Conservation (phyloP, 1,139 yeast species). For the Hemisphaericaspora subhashii region DNA sequence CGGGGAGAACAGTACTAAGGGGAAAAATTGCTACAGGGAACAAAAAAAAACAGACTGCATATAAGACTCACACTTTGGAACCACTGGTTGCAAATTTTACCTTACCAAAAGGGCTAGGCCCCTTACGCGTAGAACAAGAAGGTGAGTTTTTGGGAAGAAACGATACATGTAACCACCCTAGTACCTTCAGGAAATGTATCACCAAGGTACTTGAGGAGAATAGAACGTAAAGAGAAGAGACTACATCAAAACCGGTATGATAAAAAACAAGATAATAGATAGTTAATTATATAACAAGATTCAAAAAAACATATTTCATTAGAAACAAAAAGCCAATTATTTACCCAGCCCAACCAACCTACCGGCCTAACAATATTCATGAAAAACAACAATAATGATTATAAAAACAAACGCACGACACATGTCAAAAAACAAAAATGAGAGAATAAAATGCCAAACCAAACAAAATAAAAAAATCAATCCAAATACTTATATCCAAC, state of each 20-base stretch:
- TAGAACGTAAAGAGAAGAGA: no score
- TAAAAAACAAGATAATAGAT: neutral
- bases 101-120: no score
- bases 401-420: neutral
- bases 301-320: neutral
- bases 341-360: conserved; percentile 2
- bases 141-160: no score
- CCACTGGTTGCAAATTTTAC: no score
- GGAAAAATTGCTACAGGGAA: no score
- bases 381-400: neutral
- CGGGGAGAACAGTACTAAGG: no score
- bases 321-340: neutral
- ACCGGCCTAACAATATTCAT: neutral
- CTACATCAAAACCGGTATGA: neutral
- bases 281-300: neutral
- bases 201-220: no score
- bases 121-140: no score
- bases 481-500: neutral
- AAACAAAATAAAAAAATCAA: neutral
- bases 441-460: neutral
- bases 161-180: no score
- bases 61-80: no score
- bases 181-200: no score
- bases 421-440: neutral
- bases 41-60: no score